Base-by-base conservation (phyloP, 2,329 filamentous ascomycete genomes). In the Aspergillus brunneoviolaceus region DNA sequence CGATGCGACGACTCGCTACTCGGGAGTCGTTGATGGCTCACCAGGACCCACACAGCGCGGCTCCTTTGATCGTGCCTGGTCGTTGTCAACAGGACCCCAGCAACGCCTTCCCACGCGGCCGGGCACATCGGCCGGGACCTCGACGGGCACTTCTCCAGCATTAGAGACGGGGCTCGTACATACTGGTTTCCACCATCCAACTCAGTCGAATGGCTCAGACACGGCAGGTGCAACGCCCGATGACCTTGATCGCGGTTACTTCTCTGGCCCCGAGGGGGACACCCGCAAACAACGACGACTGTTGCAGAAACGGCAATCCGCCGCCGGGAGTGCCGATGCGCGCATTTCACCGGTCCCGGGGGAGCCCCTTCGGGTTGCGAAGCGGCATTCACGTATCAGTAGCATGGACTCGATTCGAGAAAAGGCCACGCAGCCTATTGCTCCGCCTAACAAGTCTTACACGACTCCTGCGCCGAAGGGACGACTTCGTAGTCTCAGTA, bases 241-340 rank as follows among this genome's bases (percentile, higher is more conserved):
- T 58, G 90, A 96, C 62, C 75, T 91, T 16, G 95, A 98, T 69
- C 86, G 92, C 39, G 94, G 93, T 25, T 98, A 98, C 75, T 96
- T 97, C 72, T 97, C 94, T 7, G 92, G 93, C 3, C 90, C 89
- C 16, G 94, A 98, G 70, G 81, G 87, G 11, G 92, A 97, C 64
- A 85, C 85, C 49, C 86, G 89, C 60, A 87, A 85, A 68, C 77
- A 73, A 54, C 85, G 90, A 50, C 96, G 92, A 71, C 82, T 95
- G 51, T 80, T 97, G 65, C 91, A 91, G 75, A 96, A 95, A 78
- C 88, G 90, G 39, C 73, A 74, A 48, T 77, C 76, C 63, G 76
- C 64, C 5, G 65, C 67, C 49, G 71, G 72, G 35, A 76, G 74
- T 51, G 62, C 79, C 42, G 80, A 91, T 74, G 87, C 89, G 42